Conservation (phyloP, 352 stramenopile genomes). For the Phytophthora europaea region DNA sequence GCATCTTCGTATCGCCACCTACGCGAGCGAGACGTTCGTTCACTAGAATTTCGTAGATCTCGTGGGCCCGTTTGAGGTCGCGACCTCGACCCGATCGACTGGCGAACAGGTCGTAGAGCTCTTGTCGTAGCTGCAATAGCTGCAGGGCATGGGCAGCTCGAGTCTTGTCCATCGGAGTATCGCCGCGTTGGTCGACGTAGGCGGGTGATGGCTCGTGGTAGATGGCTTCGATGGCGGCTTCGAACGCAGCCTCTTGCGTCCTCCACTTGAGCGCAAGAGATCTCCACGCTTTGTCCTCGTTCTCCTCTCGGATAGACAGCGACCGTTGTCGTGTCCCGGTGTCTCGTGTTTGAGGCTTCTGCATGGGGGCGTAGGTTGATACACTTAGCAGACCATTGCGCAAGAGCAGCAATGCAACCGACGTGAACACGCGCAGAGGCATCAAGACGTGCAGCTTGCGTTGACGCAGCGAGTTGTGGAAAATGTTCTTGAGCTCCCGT, state of each 20-base stretch:
- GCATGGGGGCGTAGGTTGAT: constrained; percentile 54
- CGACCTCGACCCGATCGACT: constrained; percentile 30
- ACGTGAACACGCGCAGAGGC: constrained; percentile 72
- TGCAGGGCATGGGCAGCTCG: constrained; percentile 39
- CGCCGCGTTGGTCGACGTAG: not conserved
- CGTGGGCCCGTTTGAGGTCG: constrained; percentile 44
- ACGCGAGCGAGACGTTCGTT: constrained; percentile 39
- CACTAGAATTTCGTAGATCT: constrained; percentile 47
- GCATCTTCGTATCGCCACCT: constrained; percentile 16
- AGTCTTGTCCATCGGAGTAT: constrained; percentile 10
- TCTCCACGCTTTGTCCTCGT: constrained; percentile 57
- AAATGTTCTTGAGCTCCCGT: constrained; percentile 72
- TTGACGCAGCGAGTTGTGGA: constrained; percentile 74
- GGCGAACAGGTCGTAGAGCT: constrained; percentile 65
- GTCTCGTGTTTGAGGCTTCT: constrained; percentile 14
- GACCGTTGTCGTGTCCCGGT: constrained; percentile 19
- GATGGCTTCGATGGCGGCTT: constrained; percentile 59
- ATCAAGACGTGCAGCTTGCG: constrained; percentile 60
- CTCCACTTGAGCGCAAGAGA: constrained; percentile 68
- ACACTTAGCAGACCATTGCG: constrained; percentile 70
- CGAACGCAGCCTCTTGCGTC: constrained; percentile 57
- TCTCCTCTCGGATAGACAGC: constrained; percentile 38
- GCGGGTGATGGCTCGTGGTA: constrained; percentile 28
- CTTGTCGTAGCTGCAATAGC: constrained; percentile 61
- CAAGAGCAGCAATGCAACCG: constrained; percentile 68